phyloP scores from a whole-genome alignment of 2,329 filamentous ascomycete species.

The Annulohypoxylon truncatum region DNA sequence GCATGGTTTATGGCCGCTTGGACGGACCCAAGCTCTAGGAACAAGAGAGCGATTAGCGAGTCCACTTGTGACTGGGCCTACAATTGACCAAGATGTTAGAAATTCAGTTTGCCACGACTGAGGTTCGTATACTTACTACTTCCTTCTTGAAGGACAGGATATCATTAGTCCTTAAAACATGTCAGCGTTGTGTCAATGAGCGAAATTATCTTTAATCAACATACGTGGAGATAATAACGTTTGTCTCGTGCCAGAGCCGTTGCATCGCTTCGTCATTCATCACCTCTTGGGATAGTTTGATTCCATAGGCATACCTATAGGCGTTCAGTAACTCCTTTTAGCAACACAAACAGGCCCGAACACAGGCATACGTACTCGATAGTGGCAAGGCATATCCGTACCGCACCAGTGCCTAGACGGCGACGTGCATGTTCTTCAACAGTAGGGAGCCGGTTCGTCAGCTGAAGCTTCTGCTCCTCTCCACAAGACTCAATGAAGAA shows the following conservation, averaged over 20 bases:
- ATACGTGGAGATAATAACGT: slow-evolving; percentile 26
- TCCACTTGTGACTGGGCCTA: slow-evolving; percentile 34
- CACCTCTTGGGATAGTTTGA: slow-evolving; percentile 13
- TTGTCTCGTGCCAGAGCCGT: slow-evolving; percentile 31
- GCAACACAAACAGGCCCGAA: not conserved
- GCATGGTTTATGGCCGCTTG: slow-evolving; percentile 30
- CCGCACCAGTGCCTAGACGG: slow-evolving; percentile 28
- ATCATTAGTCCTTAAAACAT: slow-evolving; percentile 27
- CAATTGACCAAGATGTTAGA: not conserved
- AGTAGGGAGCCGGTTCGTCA: slow-evolving; percentile 13
- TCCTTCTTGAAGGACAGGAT: slow-evolving; percentile 40
- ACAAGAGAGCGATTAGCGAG: slow-evolving; percentile 31
- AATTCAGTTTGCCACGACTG: not conserved
- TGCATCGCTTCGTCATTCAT: slow-evolving; percentile 27
- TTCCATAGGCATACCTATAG: slow-evolving; percentile 26
- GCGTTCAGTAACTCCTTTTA: not conserved
- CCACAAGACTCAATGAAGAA: slow-evolving; percentile 29
- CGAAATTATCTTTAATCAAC: not conserved
- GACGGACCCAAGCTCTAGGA: slow-evolving; percentile 25
- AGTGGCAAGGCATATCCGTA: slow-evolving; percentile 20
- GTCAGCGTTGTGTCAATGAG: not conserved
- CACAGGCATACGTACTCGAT: slow-evolving; percentile 21
- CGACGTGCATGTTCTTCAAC: slow-evolving; percentile 24
- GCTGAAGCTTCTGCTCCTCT: slow-evolving; percentile 27
- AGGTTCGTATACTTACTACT: slow-evolving; percentile 21